These are phyloP conservation scores for Benincasa hispida DNA, from an alignment of 306 rosid species.

Conservation along the genomic window DNA sequence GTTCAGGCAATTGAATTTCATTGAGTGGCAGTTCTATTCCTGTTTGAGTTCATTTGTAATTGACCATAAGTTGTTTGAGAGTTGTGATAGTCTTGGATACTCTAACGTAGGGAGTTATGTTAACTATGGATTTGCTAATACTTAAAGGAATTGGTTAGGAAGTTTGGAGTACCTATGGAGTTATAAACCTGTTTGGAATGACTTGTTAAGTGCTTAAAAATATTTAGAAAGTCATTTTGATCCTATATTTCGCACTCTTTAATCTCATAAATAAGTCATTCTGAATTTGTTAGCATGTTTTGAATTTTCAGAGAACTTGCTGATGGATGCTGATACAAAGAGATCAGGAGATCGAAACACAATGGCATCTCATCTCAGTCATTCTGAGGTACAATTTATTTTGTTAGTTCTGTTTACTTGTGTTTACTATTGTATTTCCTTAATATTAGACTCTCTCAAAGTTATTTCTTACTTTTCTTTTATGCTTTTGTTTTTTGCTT, in stretches of 20 bases:
- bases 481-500: constrained; percentile 9
- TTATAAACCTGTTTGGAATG: background rate
- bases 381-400: constrained; percentile 36
- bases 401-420: background rate
- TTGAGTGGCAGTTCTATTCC: background rate
- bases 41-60: background rate
- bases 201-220: too few relatives aligned
- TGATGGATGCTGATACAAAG: constrained; percentile 28
- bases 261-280: background rate
- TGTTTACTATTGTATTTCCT: background rate
- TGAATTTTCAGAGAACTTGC: constrained; percentile 31
- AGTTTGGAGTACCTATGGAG: background rate
- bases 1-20: background rate
- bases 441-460: background rate
- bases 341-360: constrained; percentile 33
- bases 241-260: background rate
- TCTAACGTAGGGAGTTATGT: background rate
- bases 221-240: background rate
- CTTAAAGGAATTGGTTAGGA: background rate
- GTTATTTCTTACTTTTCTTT: background rate
- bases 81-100: background rate
- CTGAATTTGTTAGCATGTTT: constrained; percentile 9
- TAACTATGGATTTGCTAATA: background rate
- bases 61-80: background rate
- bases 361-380: constrained; percentile 36